These are phyloP conservation scores for Aspergillus affinis DNA, from an alignment of 495 filamentous ascomycete species.

Conservation along the genomic window DNA sequence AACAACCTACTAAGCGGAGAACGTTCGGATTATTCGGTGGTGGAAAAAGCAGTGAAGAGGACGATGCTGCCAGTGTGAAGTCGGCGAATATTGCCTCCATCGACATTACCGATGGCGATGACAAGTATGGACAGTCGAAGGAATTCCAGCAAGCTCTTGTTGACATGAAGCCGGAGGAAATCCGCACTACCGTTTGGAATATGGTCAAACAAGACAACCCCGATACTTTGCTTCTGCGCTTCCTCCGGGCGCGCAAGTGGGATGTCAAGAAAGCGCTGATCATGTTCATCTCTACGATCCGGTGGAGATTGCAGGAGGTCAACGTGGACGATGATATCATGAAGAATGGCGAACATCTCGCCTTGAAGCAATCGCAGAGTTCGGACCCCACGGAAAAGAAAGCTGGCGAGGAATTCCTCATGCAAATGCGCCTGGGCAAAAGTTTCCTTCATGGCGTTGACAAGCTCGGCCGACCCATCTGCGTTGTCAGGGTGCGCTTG, in stretches of 20 bases:
- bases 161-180: conserved; percentile 70
- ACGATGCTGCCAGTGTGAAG: conserved; percentile 36
- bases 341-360: conserved; percentile 68
- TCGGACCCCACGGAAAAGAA: conserved; percentile 56
- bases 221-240: conserved; percentile 82
- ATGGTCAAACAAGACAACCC: conserved; percentile 98
- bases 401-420: conserved; percentile 77
- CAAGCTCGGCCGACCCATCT: conserved; percentile 82
- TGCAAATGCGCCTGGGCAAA: conserved; percentile 88
- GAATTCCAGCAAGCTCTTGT: conserved; percentile 79
- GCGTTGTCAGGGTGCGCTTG: conserved; percentile 77
- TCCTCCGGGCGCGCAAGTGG: conserved; percentile 94
- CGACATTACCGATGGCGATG: conserved; percentile 61
- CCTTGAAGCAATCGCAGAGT: conserved; percentile 58
- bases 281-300: conserved; percentile 93
- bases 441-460: conserved; percentile 89
- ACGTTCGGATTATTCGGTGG: conserved; percentile 58
- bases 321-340: conserved; percentile 88
- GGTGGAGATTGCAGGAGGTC: conserved; percentile 80
- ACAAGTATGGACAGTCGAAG: conserved; percentile 91
- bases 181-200: conserved; percentile 83
- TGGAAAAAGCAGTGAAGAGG: conserved; percentile 56
- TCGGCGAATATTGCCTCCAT: conserved; percentile 35
- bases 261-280: conserved; percentile 88
- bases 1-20: conserved; percentile 67